Conservation (phyloP, 2,329 filamentous ascomycete species). For the Hymenotorrendiella dingleyae region DNA sequence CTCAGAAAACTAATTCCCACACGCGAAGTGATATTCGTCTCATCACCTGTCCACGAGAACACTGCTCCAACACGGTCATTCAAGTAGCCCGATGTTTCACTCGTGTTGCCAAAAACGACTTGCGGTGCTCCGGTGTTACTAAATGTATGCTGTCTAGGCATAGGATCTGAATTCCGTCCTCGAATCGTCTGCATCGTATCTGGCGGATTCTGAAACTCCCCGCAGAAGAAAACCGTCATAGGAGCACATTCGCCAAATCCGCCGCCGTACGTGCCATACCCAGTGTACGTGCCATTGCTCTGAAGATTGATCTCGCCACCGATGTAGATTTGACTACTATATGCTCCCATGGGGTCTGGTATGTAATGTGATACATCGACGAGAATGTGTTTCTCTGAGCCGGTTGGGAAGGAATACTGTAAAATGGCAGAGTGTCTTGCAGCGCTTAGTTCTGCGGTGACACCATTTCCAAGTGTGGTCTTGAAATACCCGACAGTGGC, state of each 20-base stretch:
- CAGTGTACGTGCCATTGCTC: constrained; percentile 38
- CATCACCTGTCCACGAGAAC: constrained; percentile 40
- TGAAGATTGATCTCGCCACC: constrained; percentile 37
- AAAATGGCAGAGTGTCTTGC: constrained; percentile 45
- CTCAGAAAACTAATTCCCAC: constrained; percentile 15
- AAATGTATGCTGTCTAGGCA: constrained; percentile 26
- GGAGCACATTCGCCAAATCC: constrained; percentile 35
- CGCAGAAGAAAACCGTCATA: constrained; percentile 51
- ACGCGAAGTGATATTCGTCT: constrained; percentile 36
- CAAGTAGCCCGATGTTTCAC: constrained; percentile 23
- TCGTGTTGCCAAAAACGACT: constrained; percentile 4
- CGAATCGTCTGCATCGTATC: constrained; percentile 40
- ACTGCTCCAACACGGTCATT: constrained; percentile 45
- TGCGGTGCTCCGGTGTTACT: constrained; percentile 6
- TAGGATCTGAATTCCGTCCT: constrained; percentile 33
- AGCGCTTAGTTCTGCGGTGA: constrained; percentile 43
- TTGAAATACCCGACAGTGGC: constrained; percentile 50
- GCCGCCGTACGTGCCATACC: constrained; percentile 39
- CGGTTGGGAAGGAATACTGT: constrained; percentile 42
- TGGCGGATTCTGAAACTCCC: constrained; percentile 44
- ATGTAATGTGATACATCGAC: constrained; percentile 45
- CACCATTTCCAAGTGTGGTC: constrained; percentile 42
- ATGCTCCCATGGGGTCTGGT: constrained; percentile 36
- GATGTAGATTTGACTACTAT: constrained; percentile 40
- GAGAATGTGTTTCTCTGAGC: constrained; percentile 34